A percentile compares a stretch with the other conserved stretches of the same genome.
These are phyloP conservation scores for Cystobasidium onofrii DNA, from an alignment of 768 basidiomycete species.

Conservation along the genomic window DNA sequence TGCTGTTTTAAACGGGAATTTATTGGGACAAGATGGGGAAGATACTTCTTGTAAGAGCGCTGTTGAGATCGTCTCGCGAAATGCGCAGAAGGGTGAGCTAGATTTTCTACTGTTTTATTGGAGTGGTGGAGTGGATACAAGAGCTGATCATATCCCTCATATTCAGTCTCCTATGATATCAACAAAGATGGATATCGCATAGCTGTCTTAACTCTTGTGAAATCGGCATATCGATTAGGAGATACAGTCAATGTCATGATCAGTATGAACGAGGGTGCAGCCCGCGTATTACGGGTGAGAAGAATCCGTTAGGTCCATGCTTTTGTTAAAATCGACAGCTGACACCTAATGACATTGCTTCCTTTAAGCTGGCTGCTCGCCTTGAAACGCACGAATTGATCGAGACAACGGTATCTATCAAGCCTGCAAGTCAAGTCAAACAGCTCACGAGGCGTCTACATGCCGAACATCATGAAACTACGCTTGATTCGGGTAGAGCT, in stretches of 20 bases:
- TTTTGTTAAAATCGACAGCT: too few species aligned
- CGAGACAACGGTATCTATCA: slow-evolving; percentile 58
- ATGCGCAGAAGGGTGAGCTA: slow-evolving; percentile 79
- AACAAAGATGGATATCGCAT: slow-evolving; percentile 84
- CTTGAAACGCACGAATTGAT: slow-evolving; percentile 75
- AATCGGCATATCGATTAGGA: slow-evolving; percentile 80
- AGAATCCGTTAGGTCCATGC: background rate
- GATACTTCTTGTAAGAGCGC: slow-evolving; percentile 57
- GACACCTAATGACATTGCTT: too few species aligned
- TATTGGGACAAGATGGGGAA: slow-evolving; percentile 34
- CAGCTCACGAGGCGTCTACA: slow-evolving; percentile 61
- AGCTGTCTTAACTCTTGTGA: slow-evolving; percentile 82
- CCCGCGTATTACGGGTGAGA: slow-evolving; percentile 73
- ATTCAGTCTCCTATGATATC: slow-evolving; percentile 81
- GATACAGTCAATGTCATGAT: slow-evolving; percentile 86
- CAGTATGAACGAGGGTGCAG: slow-evolving; percentile 66
- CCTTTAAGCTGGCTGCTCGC: slow-evolving; percentile 83
- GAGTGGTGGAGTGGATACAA: too few species aligned
- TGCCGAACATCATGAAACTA: slow-evolving; percentile 73
- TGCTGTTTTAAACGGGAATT: background rate
- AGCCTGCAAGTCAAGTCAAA: slow-evolving; percentile 41
- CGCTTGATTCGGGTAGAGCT: slow-evolving; percentile 66
- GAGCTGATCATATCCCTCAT: background rate
- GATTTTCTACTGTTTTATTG: too few species aligned
- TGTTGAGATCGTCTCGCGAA: slow-evolving; percentile 80